Percentiles rank a stretch among this genome's conserved stretches.
Evolutionary conservation across 192 early-diverging fungal genomes (phyloP).

Genomic region (Allomyces macrogynus): DNA sequence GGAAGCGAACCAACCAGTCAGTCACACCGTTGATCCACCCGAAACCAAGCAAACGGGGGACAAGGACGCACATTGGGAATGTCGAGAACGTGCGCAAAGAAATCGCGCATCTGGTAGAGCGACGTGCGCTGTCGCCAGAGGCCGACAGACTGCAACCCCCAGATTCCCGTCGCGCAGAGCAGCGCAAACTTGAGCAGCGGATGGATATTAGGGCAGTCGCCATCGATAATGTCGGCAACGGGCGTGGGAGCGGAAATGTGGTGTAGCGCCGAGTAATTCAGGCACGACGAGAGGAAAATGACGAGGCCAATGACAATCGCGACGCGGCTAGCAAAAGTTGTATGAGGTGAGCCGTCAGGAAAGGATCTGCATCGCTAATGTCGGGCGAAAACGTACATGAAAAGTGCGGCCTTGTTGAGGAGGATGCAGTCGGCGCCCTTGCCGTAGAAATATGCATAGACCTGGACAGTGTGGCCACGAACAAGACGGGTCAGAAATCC

Average conservation of each 20-base stretch:
- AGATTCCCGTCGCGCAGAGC: conserved; percentile 45
- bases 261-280: conserved; percentile 48
- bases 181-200: conserved; percentile 34
- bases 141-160: conserved; percentile 48
- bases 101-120: conserved; percentile 62
- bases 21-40: neutral
- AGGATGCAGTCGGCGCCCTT: conserved; percentile 74
- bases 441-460: conserved; percentile 75
- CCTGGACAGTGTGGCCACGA: conserved; percentile 8
- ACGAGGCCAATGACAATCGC: conserved; percentile 76
- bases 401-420: conserved; percentile 48
- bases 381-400: conserved; percentile 37
- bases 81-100: conserved; percentile 58
- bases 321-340: conserved; percentile 34
- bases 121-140: conserved; percentile 46
- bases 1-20: conserved; percentile 4
- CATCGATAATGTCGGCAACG: conserved; percentile 4
- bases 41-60: too few species aligned
- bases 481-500: neutral
- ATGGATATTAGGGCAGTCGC: conserved; percentile 21
- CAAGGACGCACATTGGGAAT: conserved; percentile 47
- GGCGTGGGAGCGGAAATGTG: neutral
- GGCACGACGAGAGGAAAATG: conserved; percentile 72
- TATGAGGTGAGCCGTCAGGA: neutral
- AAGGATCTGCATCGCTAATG: neutral